A percentile compares a stretch with the other conserved stretches of the same genome.
phyloP scores from a whole-genome alignment of 2,329 filamentous ascomycete genomes.

The Monosporascus sp. region DNA sequence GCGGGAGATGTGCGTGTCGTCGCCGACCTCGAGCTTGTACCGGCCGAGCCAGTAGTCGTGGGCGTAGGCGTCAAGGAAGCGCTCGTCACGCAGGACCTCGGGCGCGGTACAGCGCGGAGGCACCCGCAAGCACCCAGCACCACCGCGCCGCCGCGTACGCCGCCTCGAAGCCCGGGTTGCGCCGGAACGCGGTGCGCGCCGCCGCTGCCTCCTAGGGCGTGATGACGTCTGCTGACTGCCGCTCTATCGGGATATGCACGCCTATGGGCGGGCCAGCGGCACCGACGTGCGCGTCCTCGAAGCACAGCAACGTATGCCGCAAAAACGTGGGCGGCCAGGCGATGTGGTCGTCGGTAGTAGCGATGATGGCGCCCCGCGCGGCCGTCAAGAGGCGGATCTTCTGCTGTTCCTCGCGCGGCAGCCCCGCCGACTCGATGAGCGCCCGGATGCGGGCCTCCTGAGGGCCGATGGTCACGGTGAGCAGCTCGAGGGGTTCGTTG shows the following conservation, averaged over 20 bases:
- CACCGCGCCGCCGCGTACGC: slow-evolving; percentile 1
- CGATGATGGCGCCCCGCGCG: slow-evolving; percentile 4
- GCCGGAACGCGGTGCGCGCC: not conserved
- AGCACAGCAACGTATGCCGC: slow-evolving; percentile 3
- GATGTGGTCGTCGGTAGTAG: slow-evolving; percentile 6
- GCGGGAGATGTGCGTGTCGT: slow-evolving; percentile 8
- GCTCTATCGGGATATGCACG: slow-evolving; percentile 2
- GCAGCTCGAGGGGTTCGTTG: slow-evolving; percentile 38
- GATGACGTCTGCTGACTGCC: not conserved
- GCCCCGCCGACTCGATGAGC: not conserved
- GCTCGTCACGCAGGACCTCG: slow-evolving; percentile 1
- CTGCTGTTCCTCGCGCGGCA: not conserved
- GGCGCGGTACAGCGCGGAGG: slow-evolving; percentile 1
- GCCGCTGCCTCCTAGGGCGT: slow-evolving; percentile 4
- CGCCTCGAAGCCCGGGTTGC: not conserved
- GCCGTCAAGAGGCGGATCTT: too few species aligned
- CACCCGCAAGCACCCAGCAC: slow-evolving; percentile 1
- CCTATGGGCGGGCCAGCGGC: not conserved
- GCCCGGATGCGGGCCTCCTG: not conserved
- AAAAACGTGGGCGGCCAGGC: slow-evolving; percentile 1
- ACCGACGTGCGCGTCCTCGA: slow-evolving; percentile 6
- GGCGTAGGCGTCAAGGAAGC: slow-evolving; percentile 1
- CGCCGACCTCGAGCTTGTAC: slow-evolving; percentile 3
- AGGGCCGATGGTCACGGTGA: not conserved
- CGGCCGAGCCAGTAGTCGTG: slow-evolving; percentile 3